Conservation (phyloP, 2,329 filamentous ascomycete genomes). For the Ophiognomonia clavigignenti-juglandacearum region DNA sequence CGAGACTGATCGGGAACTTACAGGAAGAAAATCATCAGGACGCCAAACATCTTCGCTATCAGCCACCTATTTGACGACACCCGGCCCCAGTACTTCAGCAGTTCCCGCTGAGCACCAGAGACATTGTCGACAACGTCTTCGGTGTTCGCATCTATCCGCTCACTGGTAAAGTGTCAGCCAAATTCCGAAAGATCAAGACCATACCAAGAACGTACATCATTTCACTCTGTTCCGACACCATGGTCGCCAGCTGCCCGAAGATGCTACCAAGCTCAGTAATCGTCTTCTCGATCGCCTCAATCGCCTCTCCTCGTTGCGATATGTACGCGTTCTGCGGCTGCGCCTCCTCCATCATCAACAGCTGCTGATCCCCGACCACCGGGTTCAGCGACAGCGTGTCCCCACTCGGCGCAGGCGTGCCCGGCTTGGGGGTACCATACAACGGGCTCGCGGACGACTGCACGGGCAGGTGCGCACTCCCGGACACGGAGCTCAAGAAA, state of each 20-base stretch:
- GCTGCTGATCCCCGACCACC: conserved; percentile 74
- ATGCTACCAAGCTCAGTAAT: conserved; percentile 88
- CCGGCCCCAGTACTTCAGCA: conserved; percentile 94
- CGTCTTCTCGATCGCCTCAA: conserved; percentile 93
- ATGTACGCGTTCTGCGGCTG: conserved; percentile 84
- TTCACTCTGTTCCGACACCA: conserved; percentile 96
- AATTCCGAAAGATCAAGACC: not conserved
- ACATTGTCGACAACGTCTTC: conserved; percentile 98
- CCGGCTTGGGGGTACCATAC: conserved; percentile 71
- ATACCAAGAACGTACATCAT: conserved; percentile 56
- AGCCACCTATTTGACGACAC: conserved; percentile 94
- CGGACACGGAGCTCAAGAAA: conserved; percentile 86
- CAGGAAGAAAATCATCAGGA: conserved; percentile 91
- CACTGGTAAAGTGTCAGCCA: conserved; percentile 26
- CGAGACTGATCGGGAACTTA: conserved; percentile 29
- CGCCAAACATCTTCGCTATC: conserved; percentile 76
- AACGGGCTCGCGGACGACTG: conserved; percentile 78
- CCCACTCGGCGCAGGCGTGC: conserved; percentile 60
- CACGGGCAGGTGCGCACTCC: conserved; percentile 64
- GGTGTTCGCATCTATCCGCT: conserved; percentile 94
- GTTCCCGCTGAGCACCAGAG: conserved; percentile 88
- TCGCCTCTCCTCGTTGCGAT: conserved; percentile 88
- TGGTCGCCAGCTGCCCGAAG: conserved; percentile 89
- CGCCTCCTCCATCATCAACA: conserved; percentile 91
- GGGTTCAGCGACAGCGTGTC: conserved; percentile 84